Conservation (phyloP, 768 basidiomycete species). For the Pleurotus cornucopiae region DNA sequence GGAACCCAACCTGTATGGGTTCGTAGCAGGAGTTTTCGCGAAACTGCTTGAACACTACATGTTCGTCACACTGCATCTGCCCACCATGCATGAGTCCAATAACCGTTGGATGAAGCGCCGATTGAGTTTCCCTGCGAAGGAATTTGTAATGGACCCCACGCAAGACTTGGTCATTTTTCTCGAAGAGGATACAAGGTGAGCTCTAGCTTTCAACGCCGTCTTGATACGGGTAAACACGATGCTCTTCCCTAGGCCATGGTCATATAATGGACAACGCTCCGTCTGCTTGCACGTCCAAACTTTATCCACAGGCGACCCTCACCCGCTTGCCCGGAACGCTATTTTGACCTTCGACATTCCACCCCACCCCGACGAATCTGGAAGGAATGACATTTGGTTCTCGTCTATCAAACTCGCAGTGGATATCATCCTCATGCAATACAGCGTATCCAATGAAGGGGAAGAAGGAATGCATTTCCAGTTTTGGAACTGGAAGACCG, state of each 20-base stretch:
- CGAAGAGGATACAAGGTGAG: slow-evolving; percentile 18
- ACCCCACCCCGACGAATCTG: slow-evolving; percentile 12
- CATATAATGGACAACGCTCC: slow-evolving; percentile 8
- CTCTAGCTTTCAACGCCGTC: not conserved
- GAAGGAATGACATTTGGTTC: slow-evolving; percentile 17
- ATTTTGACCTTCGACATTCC: slow-evolving; percentile 21
- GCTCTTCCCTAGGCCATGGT: slow-evolving; percentile 5
- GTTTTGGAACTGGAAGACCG: slow-evolving; percentile 52
- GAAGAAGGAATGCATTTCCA: slow-evolving; percentile 23
- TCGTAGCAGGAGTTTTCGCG: slow-evolving; percentile 57
- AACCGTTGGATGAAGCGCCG: slow-evolving; percentile 24
- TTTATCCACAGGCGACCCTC: slow-evolving; percentile 34
- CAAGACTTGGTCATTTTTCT: slow-evolving; percentile 55
- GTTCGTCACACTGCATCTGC: slow-evolving; percentile 20
- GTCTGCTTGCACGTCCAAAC: slow-evolving; percentile 37
- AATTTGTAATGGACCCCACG: slow-evolving; percentile 64
- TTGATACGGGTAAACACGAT: not conserved
- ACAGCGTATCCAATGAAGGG: slow-evolving; percentile 17
- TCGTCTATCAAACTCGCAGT: slow-evolving; percentile 48
- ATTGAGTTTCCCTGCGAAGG: slow-evolving; percentile 38
- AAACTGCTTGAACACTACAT: slow-evolving; percentile 25
- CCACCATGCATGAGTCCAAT: slow-evolving; percentile 17
- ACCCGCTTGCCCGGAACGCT: slow-evolving; percentile 34
- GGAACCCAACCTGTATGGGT: slow-evolving; percentile 44
- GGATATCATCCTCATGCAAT: slow-evolving; percentile 49